Evolutionary conservation across 345 rosid genomes (phyloP).

Genomic region (Lepidium aucheri): DNA sequence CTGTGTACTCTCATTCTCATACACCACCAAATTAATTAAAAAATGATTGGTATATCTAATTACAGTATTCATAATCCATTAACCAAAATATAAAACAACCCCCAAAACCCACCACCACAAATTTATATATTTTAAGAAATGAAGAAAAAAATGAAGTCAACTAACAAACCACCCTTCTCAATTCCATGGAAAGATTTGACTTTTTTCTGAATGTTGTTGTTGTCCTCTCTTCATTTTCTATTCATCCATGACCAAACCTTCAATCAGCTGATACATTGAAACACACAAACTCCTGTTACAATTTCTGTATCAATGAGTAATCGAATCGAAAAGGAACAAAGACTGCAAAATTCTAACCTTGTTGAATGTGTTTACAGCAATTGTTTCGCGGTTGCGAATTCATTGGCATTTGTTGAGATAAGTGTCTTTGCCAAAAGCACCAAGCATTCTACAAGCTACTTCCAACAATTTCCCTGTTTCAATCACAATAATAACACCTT

Average conservation of each 20-base stretch:
- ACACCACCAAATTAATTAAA: conserved; percentile 32
- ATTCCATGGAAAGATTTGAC: background rate
- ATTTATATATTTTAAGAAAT: conserved; percentile 11
- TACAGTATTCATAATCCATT: conserved; percentile 28
- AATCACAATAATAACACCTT: conserved; percentile 9
- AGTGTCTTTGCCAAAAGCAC: conserved; percentile 46
- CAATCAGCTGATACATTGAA: background rate
- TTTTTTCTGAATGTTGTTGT: background rate
- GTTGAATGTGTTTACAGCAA: conserved; percentile 21
- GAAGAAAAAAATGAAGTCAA: background rate
- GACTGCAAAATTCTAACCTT: conserved; percentile 11
- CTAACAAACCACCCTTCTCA: conserved; percentile 8
- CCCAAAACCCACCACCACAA: background rate
- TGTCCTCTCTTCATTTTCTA: conserved; percentile 4
- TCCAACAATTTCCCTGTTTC: conserved; percentile 63
- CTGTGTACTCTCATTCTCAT: conserved; percentile 18
- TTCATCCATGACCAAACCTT: conserved; percentile 18
- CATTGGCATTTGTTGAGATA: conserved; percentile 40
- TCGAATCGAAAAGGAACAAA: background rate
- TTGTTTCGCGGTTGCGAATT: conserved; percentile 14
- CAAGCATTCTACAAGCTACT: conserved; percentile 60
- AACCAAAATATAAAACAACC: conserved; percentile 2
- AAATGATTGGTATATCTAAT: conserved; percentile 27
- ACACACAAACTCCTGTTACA: background rate
- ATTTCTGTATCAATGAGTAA: background rate